These are phyloP conservation scores for Carex arenaria DNA, from an alignment of 202 grass and related monocot species.

Conservation along the genomic window DNA sequence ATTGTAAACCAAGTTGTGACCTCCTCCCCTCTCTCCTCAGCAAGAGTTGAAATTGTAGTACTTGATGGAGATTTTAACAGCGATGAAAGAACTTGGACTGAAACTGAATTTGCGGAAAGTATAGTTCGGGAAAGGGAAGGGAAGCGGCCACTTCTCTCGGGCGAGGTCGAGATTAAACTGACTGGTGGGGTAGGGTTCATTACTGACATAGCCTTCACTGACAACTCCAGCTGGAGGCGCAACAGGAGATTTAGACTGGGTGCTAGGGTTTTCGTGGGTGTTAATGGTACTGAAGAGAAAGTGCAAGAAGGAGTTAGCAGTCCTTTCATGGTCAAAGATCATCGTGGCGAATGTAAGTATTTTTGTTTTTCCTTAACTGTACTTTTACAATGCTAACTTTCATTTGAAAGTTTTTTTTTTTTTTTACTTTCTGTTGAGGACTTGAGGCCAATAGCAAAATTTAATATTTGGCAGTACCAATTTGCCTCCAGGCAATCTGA, in stretches of 20 bases:
- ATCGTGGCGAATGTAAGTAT: conserved; percentile 83
- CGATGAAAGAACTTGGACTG: conserved; percentile 49
- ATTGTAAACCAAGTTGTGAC: conserved; percentile 42
- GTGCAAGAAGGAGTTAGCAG: conserved; percentile 86
- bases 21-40: conserved; percentile 57
- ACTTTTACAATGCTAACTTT: background rate
- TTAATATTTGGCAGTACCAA: background rate
- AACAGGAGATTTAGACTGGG: conserved; percentile 95
- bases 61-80: conserved; percentile 79
- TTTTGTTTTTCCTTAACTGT: background rate
- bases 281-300: conserved; percentile 43
- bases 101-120: conserved; percentile 74
- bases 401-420: background rate
- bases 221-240: conserved; percentile 96
- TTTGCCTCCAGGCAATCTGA: background rate
- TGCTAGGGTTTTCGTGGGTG: conserved; percentile 55
- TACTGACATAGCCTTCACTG: conserved; percentile 83
- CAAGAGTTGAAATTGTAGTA: conserved; percentile 74
- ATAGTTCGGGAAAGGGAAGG: conserved; percentile 93
- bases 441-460: background rate
- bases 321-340: conserved; percentile 91
- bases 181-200: conserved; percentile 62
- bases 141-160: conserved; percentile 70
- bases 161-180: conserved; percentile 68
- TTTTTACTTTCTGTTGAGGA: background rate